Base-by-base conservation (phyloP, 2,329 filamentous ascomycete genomes). In the Colletotrichum neosansevieriae region DNA sequence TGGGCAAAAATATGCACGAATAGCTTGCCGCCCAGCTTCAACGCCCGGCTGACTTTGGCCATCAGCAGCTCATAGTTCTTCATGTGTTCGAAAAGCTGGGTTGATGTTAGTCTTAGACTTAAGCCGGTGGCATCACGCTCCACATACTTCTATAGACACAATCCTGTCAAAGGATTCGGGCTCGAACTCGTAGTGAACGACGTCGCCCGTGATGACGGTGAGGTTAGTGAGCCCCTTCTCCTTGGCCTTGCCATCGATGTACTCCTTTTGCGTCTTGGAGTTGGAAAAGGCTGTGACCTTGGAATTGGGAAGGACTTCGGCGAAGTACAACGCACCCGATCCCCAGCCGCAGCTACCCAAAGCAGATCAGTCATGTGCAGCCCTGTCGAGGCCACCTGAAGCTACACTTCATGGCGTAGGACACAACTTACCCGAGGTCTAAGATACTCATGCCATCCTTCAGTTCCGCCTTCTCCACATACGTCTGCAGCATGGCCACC, bases 61-160 rank as follows among this genome's bases (percentile, higher is more conserved):
- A 92, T 86, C 24, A 92, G 84, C 12, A 88, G 79, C 70, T 90
- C 85, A 77, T 92, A 92, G 77, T 92, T 92, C 76, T 92, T 92
- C 90, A 92, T 92, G 77, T 92, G 91, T 76, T 92, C 90, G 74
- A 93, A 92, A 12, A 92, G 82, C 83, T 29, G 29, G 29, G 29
- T 92, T 44, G 34, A 17, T 9, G n/a, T 42, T 21, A n/a, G 58
- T 45, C 54, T 21, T n/a, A 15, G 3, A 17, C 38, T 53, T 5
- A 21, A 44, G 53, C 36, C 54, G 24, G 68, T 29, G 38, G 38
- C 21, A 6, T 17, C 17, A 21, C 9, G 24, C 9, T 17, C 13
- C 11, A 58, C 70, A 47, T 59, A 71, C 83, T 78, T 87, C 91
- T 70, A 92, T 90, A 7, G 87, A 89, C 15, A 92, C 81, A 1